A percentile compares a stretch with the other conserved stretches of the same genome.
Evolutionary conservation across 169 alveolate genomes (phyloP).

Genomic region (Eimeria sp.): DNA sequence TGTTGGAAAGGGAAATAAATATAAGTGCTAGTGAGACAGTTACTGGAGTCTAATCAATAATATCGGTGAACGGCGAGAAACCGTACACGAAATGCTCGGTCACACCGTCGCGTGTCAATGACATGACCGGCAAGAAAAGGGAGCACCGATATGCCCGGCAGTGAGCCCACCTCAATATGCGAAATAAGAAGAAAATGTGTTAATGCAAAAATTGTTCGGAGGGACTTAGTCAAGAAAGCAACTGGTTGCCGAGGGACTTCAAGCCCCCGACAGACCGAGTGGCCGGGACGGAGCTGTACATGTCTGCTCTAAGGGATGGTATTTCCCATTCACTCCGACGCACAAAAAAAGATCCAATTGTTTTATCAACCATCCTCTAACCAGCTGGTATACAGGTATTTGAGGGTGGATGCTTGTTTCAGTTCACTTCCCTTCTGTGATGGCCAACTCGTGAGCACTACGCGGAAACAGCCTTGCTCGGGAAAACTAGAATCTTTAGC

Average conservation of each 20-base stretch:
- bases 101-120: slow-evolving; percentile 18
- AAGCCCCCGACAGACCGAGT: slow-evolving; percentile 18
- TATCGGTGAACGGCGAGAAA: not conserved
- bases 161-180: not conserved
- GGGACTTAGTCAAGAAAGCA: too few relatives aligned
- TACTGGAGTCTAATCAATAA: not conserved
- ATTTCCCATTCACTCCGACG: not conserved
- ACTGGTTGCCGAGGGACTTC: not conserved
- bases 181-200: not conserved
- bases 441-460: not conserved
- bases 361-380: not conserved
- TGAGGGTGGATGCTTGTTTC: not conserved
- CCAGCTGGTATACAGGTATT: not conserved
- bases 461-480: not conserved
- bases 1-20: not conserved
- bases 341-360: not conserved
- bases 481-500: not conserved
- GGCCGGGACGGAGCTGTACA: slow-evolving; percentile 30
- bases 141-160: not conserved
- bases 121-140: not conserved
- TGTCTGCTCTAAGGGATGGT: slow-evolving; percentile 19
- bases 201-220: not conserved
- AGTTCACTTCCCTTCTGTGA: not conserved
- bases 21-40: not conserved
- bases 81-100: not conserved